Conservation (phyloP, 2,329 filamentous ascomycete species). For the Phialophora macrospora region DNA sequence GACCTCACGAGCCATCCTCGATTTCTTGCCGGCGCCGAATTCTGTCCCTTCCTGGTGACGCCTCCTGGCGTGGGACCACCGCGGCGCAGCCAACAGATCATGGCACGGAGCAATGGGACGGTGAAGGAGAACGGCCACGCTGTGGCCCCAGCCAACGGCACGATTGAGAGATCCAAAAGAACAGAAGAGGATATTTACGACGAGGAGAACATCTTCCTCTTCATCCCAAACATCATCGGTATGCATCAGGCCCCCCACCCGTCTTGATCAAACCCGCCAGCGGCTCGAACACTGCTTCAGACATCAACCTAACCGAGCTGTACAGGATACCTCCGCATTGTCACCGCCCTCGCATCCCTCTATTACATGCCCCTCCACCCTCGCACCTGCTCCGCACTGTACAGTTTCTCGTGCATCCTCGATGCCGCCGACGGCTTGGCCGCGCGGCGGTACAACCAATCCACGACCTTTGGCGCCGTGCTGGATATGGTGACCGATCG, state of each 20-base stretch:
- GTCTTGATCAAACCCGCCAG: background rate
- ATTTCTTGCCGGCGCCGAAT: background rate
- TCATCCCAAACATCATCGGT: slow-evolving; percentile 83
- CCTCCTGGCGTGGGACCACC: background rate
- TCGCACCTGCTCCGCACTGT: slow-evolving; percentile 57
- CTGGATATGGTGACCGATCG: slow-evolving; percentile 99
- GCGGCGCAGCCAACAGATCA: slow-evolving; percentile 4
- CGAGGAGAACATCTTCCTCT: slow-evolving; percentile 78
- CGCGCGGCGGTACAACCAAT: slow-evolving; percentile 85
- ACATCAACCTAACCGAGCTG: slow-evolving; percentile 7
- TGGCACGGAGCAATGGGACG: slow-evolving; percentile 21
- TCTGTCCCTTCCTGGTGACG: background rate
- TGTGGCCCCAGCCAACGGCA: slow-evolving; percentile 36
- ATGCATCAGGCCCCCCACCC: slow-evolving; percentile 41
- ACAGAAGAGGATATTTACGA: slow-evolving; percentile 46
- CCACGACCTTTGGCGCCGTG: slow-evolving; percentile 92
- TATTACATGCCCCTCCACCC: slow-evolving; percentile 97
- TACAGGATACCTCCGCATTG: slow-evolving; percentile 74
- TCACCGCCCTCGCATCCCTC: slow-evolving; percentile 84
- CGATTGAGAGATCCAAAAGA: slow-evolving; percentile 32
- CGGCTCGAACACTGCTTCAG: background rate
- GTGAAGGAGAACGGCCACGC: slow-evolving; percentile 23
- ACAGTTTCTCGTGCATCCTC: slow-evolving; percentile 91
- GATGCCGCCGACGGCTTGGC: slow-evolving; percentile 94
- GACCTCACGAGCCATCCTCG: slow-evolving; percentile 14